Evolutionary conservation across 129 eudicot genomes (phyloP), one percentile per base, ranked within the genome.

Genomic region (Lonicera japonica): DNA sequence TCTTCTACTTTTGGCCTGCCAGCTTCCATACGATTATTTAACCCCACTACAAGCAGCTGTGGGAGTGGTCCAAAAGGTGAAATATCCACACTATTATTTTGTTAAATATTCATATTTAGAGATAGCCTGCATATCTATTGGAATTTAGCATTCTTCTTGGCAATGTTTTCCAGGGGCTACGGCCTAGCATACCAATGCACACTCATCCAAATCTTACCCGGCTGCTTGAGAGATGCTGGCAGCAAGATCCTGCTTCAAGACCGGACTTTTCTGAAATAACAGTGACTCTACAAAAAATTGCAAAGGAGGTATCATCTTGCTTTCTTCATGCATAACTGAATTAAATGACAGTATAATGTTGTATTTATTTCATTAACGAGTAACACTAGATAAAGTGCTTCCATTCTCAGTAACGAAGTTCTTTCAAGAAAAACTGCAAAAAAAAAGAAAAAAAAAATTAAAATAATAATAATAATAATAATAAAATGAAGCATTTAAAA

Each of bases 1-100:
- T 64, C 5, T 38, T 39, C 60, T 45, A 1, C 34, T 13, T 18
- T 56, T 63, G 20, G 23, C 21, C n/a, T 59, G 63, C 43, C 90
- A 91, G 97, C 88, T 87, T 79, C 97, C 97, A 34, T 87, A 91
- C 17, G 97, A 91, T 73, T 84, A 77, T 73, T 66, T 91, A 64
- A 91, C 97, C 17, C 97, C 97, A 16, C 72, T 91, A 58, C 97
- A 91, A 70, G 97, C 97, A 53, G 97, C 96, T 38, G 89, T 91
- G 48, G 97, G 95, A 68, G 97, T 91, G 57, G 97, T 91, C 65
- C 97, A 87, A 66, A 91, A 91, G 96, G 97, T 91, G 80, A 70
- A 54, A 5, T 62, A 20, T 53, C 11, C 4, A 41, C 21, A 52
- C 16, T 11, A 23, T 60, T 20, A 10, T 21, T 19, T 23, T 12